Base-by-base conservation (phyloP, 208 protist species). In the Trypanosoma boissoni region DNA sequence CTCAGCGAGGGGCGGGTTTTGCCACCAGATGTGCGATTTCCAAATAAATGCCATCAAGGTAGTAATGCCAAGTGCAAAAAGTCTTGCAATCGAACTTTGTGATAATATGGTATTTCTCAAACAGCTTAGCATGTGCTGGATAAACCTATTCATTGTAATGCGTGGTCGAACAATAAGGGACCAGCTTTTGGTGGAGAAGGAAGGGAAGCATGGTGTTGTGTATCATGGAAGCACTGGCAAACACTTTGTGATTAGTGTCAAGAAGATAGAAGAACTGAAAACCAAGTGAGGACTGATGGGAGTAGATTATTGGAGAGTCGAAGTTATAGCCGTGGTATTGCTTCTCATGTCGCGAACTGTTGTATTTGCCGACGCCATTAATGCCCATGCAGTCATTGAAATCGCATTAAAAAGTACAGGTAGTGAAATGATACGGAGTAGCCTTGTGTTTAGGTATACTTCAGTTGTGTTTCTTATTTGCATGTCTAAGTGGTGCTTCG, bases 1-100 rank as follows among this genome's bases (percentile, higher is more conserved):
- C 78, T 92, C 8, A 91, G 84, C 45, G 85, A 83, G 61, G 88
- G 84, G 10, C 92, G 88, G 85, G 63, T 83, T 28, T 57, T 87
- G 34, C 78, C 89, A 51, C 46, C 78, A 41, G 54, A 65, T 20
- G 64, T 75, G 0, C 69, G 78, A 18, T 64, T 69, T 18, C 32
- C 39, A 21, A 63, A 67, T 10, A 76, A 76, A 21, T 90, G n/a
- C n/a, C n/a, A 85, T 68, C 59, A 74, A 2, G 64, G 58, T 18
- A 68, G 85, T 29, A 83, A 84, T 50, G 42, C 46, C 34, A 51
- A 81, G 43, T 74, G 59, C 44, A 85, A 79, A 63, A 52, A 58
- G 3, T 44, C 49, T 12, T 61, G 72, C 34, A 67, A 36, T 26
- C 2, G 20, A 31, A 54, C 26, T 56, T 29, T 34, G 56, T 27